Percentiles rank a stretch among this genome's conserved stretches.
Conservation (phyloP, 2,329 filamentous ascomycete species). For the Neonectria neomacrospora region DNA sequence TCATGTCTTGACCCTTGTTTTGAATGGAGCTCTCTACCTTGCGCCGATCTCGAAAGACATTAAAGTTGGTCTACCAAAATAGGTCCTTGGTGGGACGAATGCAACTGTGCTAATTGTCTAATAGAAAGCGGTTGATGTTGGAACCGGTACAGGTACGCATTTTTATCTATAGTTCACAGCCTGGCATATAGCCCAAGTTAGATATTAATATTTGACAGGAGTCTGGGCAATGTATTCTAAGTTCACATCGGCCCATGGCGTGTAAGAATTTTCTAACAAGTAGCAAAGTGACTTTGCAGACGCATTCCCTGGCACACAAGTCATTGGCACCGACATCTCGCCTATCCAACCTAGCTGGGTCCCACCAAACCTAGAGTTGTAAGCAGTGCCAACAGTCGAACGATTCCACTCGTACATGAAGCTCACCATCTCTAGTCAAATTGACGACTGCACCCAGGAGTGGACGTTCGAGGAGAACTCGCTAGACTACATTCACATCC, state of each 20-base stretch:
- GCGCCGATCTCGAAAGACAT: slow-evolving; percentile 27
- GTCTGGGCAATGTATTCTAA: slow-evolving; percentile 33
- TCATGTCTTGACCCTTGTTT: slow-evolving; percentile 31
- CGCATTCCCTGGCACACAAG: slow-evolving; percentile 14
- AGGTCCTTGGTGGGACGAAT: not conserved
- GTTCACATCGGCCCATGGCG: not conserved
- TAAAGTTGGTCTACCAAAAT: not conserved
- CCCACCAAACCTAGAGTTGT: slow-evolving; percentile 31
- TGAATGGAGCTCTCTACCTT: slow-evolving; percentile 21
- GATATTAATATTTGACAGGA: not conserved
- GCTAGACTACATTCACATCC: slow-evolving; percentile 70
- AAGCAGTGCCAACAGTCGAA: not conserved
- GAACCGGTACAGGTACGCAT: slow-evolving; percentile 31
- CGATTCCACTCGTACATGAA: not conserved
- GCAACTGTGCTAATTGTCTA: fast-evolving
- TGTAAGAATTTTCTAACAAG: no score
- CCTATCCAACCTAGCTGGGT: slow-evolving; percentile 34
- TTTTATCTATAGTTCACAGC: fast-evolving
- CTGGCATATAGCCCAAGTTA: fast-evolving
- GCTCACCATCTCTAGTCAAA: slow-evolving; percentile 1
- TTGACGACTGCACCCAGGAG: slow-evolving; percentile 45
- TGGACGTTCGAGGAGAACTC: slow-evolving; percentile 45
- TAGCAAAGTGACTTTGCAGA: slow-evolving; percentile 29
- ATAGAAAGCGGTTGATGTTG: slow-evolving; percentile 30
- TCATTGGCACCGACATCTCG: slow-evolving; percentile 33